Percentiles rank a stretch among this genome's conserved stretches.
Evolutionary conservation across 1,139 yeast genomes (phyloP).

Genomic region (Magnusiomyces paraingens): DNA sequence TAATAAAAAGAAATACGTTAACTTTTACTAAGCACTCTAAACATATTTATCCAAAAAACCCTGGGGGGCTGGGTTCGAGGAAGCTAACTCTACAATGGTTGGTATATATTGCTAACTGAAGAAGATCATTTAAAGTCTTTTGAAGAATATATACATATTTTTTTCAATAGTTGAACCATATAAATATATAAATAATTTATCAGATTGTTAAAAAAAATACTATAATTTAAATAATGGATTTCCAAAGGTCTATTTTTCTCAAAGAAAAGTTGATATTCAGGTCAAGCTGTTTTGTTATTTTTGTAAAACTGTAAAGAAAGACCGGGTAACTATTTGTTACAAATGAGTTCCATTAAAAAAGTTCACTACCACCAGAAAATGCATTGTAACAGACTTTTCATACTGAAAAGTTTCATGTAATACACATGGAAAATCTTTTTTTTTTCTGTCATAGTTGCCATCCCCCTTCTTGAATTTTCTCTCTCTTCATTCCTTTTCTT

Average conservation of each 20-base stretch:
- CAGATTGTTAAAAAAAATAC: background rate
- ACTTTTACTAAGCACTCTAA: too few species aligned
- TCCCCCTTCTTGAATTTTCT: background rate
- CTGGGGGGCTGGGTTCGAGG: too few species aligned
- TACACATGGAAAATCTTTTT: background rate
- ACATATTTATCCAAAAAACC: too few species aligned
- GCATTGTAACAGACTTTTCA: background rate
- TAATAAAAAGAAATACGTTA: too few species aligned
- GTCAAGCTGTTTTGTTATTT: too few species aligned
- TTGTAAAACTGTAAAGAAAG: background rate
- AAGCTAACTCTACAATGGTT: too few species aligned
- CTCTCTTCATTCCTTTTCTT: background rate
- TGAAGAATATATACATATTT: background rate
- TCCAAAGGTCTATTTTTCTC: too few species aligned
- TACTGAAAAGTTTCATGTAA: background rate
- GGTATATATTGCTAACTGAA: too few species aligned
- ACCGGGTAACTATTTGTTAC: background rate
- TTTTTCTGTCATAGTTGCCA: background rate
- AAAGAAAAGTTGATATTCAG: too few species aligned
- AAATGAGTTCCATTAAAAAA: background rate
- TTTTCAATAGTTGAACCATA: background rate
- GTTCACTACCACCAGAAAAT: background rate
- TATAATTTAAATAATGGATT: too few species aligned
- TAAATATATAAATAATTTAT: too few species aligned
- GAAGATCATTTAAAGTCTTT: too few species aligned